Conservation (phyloP, 805 yeast species). For the Wickerhamiella australiensis region DNA sequence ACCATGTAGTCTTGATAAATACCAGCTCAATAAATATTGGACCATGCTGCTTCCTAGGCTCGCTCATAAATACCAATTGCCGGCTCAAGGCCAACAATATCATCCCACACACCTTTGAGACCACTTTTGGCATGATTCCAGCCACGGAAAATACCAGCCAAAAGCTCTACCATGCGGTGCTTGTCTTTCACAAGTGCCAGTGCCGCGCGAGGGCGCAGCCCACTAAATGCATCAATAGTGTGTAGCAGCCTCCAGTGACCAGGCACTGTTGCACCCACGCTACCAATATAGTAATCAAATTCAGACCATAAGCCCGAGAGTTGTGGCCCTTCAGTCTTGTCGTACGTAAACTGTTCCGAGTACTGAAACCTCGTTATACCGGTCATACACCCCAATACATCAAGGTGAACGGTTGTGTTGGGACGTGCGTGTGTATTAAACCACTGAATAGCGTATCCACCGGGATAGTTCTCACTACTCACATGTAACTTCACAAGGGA, state of each 20-base stretch:
- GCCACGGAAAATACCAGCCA: neutral
- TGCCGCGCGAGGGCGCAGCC: neutral
- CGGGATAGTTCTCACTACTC: constrained; percentile 76
- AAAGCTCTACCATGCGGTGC: neutral
- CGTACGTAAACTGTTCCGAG: constrained; percentile 40
- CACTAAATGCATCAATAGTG: neutral
- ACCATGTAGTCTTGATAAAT: too few species aligned
- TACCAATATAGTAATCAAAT: constrained; percentile 33
- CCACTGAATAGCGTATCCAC: constrained; percentile 56
- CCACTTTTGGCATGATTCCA: neutral
- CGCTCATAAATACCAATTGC: neutral
- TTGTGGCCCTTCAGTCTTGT: constrained; percentile 53
- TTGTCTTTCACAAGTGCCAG: neutral
- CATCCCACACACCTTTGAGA: neutral
- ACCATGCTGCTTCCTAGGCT: too few species aligned
- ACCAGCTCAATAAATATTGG: too few species aligned
- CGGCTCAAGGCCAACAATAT: neutral
- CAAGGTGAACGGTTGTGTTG: constrained; percentile 49
- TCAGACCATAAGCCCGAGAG: constrained; percentile 35
- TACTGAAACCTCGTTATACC: constrained; percentile 68
- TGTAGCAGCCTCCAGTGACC: neutral
- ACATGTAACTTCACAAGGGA: constrained; percentile 45
- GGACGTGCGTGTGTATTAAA: constrained; percentile 33
- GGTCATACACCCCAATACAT: constrained; percentile 73
- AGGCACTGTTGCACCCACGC: neutral